Evolutionary conservation across 768 basidiomycete genomes (phyloP).

Genomic region (Pisolithus microcarpus): DNA sequence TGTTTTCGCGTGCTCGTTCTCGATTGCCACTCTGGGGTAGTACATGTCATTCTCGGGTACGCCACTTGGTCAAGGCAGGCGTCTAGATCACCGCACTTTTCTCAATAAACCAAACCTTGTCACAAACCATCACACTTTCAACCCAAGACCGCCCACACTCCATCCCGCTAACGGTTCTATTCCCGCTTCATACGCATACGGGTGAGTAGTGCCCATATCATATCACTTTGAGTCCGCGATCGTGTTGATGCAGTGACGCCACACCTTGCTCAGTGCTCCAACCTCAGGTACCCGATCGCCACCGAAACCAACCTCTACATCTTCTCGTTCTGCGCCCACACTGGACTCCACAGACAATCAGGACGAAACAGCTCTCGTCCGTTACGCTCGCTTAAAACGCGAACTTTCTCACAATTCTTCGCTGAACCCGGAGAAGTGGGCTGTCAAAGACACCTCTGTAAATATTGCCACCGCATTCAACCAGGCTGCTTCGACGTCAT

Average conservation of each 20-base stretch:
- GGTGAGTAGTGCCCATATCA: slow-evolving; percentile 35
- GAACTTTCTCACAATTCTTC: slow-evolving; percentile 27
- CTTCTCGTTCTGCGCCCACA: slow-evolving; percentile 24
- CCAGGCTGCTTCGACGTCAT: slow-evolving; percentile 49
- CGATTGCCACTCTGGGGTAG: slow-evolving; percentile 8
- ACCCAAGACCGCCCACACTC: slow-evolving; percentile 15
- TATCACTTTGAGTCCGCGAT: slow-evolving; percentile 14
- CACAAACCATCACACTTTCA: slow-evolving; percentile 25
- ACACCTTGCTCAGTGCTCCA: slow-evolving; percentile 41
- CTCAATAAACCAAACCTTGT: slow-evolving; percentile 48
- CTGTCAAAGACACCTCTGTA: slow-evolving; percentile 77
- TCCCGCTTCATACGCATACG: slow-evolving; percentile 63
- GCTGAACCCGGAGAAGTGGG: slow-evolving; percentile 60
- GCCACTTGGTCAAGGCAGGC: slow-evolving; percentile 78
- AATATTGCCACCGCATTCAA: slow-evolving; percentile 78
- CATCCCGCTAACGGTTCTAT: slow-evolving; percentile 31
- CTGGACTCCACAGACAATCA: slow-evolving; percentile 40
- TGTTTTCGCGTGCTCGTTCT: slow-evolving; percentile 4
- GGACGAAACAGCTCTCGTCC: slow-evolving; percentile 39
- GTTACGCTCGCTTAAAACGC: slow-evolving; percentile 42
- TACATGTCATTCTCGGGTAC: slow-evolving; percentile 85
- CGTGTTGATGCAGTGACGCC: slow-evolving; percentile 11
- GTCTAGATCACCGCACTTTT: slow-evolving; percentile 75
- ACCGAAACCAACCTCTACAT: slow-evolving; percentile 40
- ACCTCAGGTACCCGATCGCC: slow-evolving; percentile 52